phyloP scores from a whole-genome alignment of 768 basidiomycete genomes.

The Gloeophyllum trabeum region DNA sequence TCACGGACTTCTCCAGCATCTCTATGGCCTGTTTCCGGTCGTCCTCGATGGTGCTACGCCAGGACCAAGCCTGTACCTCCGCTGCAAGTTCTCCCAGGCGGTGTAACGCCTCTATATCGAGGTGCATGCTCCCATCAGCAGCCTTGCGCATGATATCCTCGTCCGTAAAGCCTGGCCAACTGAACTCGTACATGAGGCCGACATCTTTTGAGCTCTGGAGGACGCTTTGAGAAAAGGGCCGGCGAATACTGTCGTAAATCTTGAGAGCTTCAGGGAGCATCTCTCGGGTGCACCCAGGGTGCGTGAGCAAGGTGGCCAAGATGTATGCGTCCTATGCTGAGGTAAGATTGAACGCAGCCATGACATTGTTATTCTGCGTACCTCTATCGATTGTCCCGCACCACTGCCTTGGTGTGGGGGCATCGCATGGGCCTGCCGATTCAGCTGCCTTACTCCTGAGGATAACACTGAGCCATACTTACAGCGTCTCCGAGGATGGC shows the following conservation, averaged over 20 bases:
- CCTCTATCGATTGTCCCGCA: conserved; percentile 41
- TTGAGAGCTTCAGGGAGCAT: conserved; percentile 17
- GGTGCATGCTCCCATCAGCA: conserved; percentile 2
- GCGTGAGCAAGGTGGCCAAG: conserved; percentile 17
- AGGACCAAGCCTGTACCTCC: conserved; percentile 2
- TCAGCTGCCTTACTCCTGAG: not conserved
- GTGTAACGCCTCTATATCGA: not conserved
- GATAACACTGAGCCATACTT: conserved; percentile 1
- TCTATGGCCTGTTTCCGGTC: conserved; percentile 3
- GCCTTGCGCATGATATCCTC: conserved; percentile 3
- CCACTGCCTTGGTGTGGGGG: conserved; percentile 35
- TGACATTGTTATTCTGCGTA: no score
- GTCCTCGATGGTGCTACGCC: conserved; percentile 1
- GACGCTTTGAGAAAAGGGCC: conserved; percentile 17
- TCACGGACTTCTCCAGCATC: no score
- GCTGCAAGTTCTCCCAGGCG: conserved; percentile 1
- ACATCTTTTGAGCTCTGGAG: conserved; percentile 9
- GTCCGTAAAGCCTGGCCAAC: not conserved
- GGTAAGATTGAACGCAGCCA: not conserved
- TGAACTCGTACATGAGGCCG: conserved; percentile 16
- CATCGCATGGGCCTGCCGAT: conserved; percentile 31
- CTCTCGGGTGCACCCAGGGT: conserved; percentile 10
- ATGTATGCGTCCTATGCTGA: conserved; percentile 16
- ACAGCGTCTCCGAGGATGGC: conserved; percentile 19
- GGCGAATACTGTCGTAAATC: conserved; percentile 20